Evolutionary conservation across 139 green algal species (phyloP).

Genomic region (Chloropicon primus): DNA sequence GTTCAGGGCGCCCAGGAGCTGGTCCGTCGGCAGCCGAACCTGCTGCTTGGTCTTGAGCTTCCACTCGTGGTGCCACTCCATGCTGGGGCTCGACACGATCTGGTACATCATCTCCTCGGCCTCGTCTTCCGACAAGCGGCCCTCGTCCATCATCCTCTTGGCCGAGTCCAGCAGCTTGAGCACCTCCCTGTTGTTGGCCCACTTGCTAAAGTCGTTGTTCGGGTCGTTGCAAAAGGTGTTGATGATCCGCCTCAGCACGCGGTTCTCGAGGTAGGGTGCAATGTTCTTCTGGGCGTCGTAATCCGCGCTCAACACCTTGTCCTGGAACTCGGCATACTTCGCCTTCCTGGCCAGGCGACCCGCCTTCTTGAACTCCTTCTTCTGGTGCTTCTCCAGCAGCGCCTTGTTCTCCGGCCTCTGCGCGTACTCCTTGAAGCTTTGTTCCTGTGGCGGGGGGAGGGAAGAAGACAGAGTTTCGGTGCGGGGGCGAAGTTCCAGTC

Average conservation of each 20-base stretch:
- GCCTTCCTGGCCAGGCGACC: conserved; percentile 26
- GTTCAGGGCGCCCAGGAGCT: conserved; percentile 53
- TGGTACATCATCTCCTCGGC: conserved; percentile 27
- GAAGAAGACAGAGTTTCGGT: neutral
- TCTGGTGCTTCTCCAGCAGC: conserved; percentile 40
- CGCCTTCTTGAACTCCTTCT: conserved; percentile 28
- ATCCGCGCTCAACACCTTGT: conserved; percentile 34
- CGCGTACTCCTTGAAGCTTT: conserved; percentile 46
- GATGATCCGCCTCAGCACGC: conserved; percentile 31
- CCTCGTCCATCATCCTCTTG: conserved; percentile 39
- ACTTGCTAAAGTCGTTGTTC: conserved; percentile 38
- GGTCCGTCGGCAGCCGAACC: conserved; percentile 30
- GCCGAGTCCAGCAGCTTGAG: conserved; percentile 39
- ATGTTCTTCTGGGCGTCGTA: conserved; percentile 34
- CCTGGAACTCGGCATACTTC: conserved; percentile 25
- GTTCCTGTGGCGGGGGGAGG: conserved; percentile 10
- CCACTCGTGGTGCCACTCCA: conserved; percentile 20
- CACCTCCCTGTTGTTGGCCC: conserved; percentile 36
- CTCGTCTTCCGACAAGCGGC: conserved; percentile 37
- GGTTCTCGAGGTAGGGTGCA: conserved; percentile 33
- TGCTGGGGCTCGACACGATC: neutral
- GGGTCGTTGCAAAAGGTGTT: conserved; percentile 44
- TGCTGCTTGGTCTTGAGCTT: conserved; percentile 11
- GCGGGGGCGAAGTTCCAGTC: neutral
- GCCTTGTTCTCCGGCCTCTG: conserved; percentile 36